Conservation (phyloP, 1,284 basidiomycete species). For the Takashimella koratensis region DNA sequence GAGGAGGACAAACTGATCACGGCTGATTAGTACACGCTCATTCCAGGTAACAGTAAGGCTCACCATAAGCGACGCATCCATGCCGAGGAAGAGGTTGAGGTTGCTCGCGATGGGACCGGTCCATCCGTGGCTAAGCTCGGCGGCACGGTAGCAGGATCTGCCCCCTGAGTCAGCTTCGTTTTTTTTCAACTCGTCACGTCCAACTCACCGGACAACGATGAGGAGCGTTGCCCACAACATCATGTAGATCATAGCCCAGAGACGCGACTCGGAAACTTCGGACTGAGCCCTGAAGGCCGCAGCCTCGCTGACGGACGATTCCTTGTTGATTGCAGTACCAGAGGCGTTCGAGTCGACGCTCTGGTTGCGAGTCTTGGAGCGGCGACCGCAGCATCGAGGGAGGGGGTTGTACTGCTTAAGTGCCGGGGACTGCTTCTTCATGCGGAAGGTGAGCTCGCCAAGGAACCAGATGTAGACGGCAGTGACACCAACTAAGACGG, state of each 20-base stretch:
- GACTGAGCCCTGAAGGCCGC: no score
- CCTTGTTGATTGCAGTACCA: neutral
- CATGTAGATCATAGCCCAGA: conserved; percentile 9
- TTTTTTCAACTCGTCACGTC: neutral
- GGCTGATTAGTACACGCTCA: neutral
- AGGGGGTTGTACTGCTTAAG: conserved; percentile 16
- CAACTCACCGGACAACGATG: conserved; percentile 34
- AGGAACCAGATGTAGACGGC: conserved; percentile 31
- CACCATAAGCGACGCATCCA: conserved; percentile 35
- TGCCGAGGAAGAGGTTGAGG: conserved; percentile 37
- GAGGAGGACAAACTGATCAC: conserved; percentile 7
- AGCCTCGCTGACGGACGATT: neutral
- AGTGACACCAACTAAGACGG: conserved; percentile 29
- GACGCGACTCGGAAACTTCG: neutral
- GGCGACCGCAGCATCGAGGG: conserved; percentile 8
- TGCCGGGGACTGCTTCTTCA: conserved; percentile 17
- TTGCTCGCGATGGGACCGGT: conserved; percentile 35
- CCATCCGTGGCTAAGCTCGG: conserved; percentile 45
- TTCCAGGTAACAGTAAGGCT: conserved; percentile 4
- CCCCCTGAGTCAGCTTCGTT: no score
- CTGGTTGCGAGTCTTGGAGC: neutral
- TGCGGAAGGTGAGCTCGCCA: conserved; percentile 31
- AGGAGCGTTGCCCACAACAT: conserved; percentile 31
- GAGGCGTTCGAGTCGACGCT: no score
- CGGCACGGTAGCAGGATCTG: conserved; percentile 43